Base-by-base conservation (phyloP, 164 flowering plant species). In the Warburgia ugandensis region DNA sequence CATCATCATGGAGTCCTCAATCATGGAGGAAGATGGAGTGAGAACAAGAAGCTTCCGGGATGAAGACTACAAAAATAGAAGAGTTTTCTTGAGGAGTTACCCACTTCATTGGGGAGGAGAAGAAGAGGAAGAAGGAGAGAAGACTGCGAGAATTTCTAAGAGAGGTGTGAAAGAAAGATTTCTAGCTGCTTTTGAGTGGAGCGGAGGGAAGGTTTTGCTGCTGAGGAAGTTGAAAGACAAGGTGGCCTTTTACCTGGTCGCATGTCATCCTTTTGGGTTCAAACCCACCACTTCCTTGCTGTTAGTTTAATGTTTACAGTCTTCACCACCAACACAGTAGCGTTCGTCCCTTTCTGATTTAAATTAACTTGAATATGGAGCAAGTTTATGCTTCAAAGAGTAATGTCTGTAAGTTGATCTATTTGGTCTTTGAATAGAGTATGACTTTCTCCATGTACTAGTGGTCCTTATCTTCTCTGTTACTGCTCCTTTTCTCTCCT, bases 31-130 rank as follows among this genome's bases (percentile, higher is more conserved):
- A 62, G 53, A 45, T 13, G 45, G 17, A 5, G 70, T 52, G 56
- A 59, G 63, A 31, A 29, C 66, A 21, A 61, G 66, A 45, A 73
- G 72, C 56, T 74, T 72, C 29, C 71, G 74, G 19, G 1, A 69
- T n/a, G 73, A 76, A 58, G 75, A 73, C 66, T 76, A 76, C 68
- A 65, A 54, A 50, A 76, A 45, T 49, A 56, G 78, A 47, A 65
- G 75, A 45, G 73, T 56, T 46, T 76, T 73, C 69, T 29, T 76
- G 51, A 71, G 74, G 54, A 78, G 84, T 67, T 76, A 75, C 48
- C 80, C 84, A 39, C 78, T 78, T 56, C 64, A 66, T 2, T 67
- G 71, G 71, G 72, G 53, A 50, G 61, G 23, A 35, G 73, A 63
- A 25, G 72, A 49, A 12, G 56, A 47, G 8, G 47, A 25, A 37